Percentiles rank a stretch among this genome's conserved stretches.
Evolutionary conservation across 2,329 filamentous ascomycete genomes (phyloP).

Genomic region (Xylaria sp.): DNA sequence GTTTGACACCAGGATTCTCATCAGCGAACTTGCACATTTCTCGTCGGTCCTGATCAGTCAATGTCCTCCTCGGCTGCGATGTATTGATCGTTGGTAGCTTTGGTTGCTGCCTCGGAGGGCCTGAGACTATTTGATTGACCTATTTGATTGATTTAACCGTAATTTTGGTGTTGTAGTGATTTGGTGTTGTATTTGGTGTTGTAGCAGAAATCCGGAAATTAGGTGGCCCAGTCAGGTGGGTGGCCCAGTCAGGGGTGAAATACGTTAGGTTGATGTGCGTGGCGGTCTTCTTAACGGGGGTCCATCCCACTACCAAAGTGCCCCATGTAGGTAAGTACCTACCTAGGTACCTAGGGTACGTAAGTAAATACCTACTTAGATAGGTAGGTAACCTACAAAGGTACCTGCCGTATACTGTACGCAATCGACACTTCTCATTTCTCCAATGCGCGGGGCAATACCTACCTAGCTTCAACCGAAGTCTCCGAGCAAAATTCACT

Average conservation of each 20-base stretch:
- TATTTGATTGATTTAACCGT: too few species aligned
- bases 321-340: not conserved
- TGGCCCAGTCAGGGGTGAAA: too few species aligned
- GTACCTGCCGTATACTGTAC: too few species aligned
- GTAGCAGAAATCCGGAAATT: too few species aligned
- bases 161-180: too few species aligned
- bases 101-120: conserved; percentile 57
- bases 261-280: too few species aligned
- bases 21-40: conserved; percentile 94
- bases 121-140: too few species aligned
- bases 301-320: conserved; percentile 18
- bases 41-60: conserved; percentile 88
- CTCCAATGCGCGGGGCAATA: not conserved
- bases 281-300: conserved; percentile 27
- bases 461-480: not conserved
- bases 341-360: not conserved
- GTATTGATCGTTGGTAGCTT: conserved; percentile 57
- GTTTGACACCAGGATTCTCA: conserved; percentile 87
- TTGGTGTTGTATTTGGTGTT: too few species aligned
- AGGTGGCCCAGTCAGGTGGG: too few species aligned
- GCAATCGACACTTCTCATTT: not conserved
- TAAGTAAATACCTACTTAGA: too few species aligned
- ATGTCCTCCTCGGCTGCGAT: conserved; percentile 78
- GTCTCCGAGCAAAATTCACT: not conserved
- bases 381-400: too few species aligned